Conservation (phyloP, 2,329 filamentous ascomycete species). For the Monilinia fructicola region DNA sequence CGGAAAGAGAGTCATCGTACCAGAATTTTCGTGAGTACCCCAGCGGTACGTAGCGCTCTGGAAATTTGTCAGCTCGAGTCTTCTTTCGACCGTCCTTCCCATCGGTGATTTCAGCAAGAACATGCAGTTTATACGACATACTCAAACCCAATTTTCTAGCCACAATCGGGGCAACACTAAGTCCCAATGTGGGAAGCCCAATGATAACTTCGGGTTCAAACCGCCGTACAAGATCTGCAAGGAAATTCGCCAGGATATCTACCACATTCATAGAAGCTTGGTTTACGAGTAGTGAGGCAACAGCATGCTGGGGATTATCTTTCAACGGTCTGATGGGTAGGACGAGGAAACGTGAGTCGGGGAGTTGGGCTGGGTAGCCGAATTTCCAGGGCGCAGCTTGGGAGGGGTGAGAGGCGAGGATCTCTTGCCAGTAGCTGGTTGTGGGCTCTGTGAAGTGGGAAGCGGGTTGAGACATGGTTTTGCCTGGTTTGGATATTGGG, state of each 20-base stretch:
- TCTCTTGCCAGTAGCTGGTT: constrained; percentile 36
- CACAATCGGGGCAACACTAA: constrained; percentile 32
- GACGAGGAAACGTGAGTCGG: constrained; percentile 31
- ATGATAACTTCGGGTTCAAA: constrained; percentile 33
- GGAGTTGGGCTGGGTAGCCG: constrained; percentile 31
- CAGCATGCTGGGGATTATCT: constrained; percentile 28
- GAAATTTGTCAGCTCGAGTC: background rate
- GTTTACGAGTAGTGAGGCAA: constrained; percentile 36
- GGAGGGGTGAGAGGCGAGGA: constrained; percentile 19
- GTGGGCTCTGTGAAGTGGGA: constrained; percentile 35
- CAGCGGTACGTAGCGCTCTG: constrained; percentile 36
- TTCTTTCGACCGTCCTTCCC: no score
- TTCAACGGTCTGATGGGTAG: constrained; percentile 33
- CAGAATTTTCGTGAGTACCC: constrained; percentile 39
- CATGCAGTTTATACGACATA: constrained; percentile 20
- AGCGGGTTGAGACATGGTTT: background rate
- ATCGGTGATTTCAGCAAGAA: background rate
- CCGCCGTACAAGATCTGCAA: constrained; percentile 25
- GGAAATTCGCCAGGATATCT: constrained; percentile 26
- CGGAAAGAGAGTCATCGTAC: constrained; percentile 34
- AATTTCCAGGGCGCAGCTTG: constrained; percentile 31
- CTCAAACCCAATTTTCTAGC: constrained; percentile 32
- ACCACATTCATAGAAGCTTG: constrained; percentile 34
- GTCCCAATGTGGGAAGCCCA: constrained; percentile 36
- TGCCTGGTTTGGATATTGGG: background rate